These are phyloP conservation scores for Penicillium diatomitis DNA, from an alignment of 495 filamentous ascomycete species.

Conservation along the genomic window DNA sequence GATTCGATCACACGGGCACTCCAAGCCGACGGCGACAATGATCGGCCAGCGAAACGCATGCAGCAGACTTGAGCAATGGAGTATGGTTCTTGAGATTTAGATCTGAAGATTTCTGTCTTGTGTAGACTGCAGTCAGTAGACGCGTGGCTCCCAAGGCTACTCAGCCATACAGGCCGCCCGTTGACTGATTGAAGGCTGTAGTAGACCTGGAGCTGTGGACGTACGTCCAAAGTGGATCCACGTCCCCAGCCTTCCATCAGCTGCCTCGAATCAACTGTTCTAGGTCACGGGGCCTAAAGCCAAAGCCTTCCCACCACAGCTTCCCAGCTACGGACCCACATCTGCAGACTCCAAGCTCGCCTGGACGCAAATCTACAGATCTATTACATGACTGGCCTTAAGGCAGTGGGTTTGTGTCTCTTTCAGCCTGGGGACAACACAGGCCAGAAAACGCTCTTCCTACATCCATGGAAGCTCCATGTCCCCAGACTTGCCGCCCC, in stretches of 20 bases:
- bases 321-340: background rate
- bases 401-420: conserved; percentile 1
- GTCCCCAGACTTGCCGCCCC: too few relatives aligned
- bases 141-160: background rate
- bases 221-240: conserved; percentile 4
- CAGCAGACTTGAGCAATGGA: background rate
- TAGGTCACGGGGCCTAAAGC: background rate
- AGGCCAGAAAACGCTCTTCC: too few relatives aligned
- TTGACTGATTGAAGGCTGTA: background rate
- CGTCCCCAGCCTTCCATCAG: background rate
- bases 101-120: background rate
- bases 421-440: too few relatives aligned
- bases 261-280: background rate
- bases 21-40: background rate
- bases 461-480: too few relatives aligned
- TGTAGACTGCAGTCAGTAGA: conserved; percentile 1
- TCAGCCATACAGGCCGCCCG: background rate
- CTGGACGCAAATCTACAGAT: background rate
- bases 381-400: background rate
- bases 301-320: background rate
- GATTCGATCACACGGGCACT: background rate
- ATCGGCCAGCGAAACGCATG: background rate
- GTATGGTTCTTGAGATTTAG: background rate
- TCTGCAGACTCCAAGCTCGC: background rate
- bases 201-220: background rate